phyloP scores from a whole-genome alignment of 305 asterid species.

The Plantago lanceolata region DNA sequence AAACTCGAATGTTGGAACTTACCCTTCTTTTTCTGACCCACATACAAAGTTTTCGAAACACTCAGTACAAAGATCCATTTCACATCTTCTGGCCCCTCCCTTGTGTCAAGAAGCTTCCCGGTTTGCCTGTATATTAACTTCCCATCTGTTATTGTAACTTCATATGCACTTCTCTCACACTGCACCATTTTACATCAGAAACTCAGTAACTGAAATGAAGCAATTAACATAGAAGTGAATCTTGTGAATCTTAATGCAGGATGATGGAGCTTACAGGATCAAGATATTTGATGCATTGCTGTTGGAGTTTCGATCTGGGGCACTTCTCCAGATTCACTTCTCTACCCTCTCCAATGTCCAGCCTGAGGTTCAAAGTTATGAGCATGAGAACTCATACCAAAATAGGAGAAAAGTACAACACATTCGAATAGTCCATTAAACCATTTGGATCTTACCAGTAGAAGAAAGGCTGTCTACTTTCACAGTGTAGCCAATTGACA shows the following conservation, averaged over 20 bases:
- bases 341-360: constrained; percentile 81
- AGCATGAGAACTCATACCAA: background rate
- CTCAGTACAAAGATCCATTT: constrained; percentile 89
- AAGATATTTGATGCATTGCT: constrained; percentile 82
- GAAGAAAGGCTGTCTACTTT: constrained; percentile 79
- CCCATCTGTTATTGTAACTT: constrained; percentile 53
- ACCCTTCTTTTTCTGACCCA: constrained; percentile 63
- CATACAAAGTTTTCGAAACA: constrained; percentile 16
- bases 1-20: constrained; percentile 60
- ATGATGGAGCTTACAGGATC: constrained; percentile 59
- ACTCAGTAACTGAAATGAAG: no score
- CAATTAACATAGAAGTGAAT: background rate
- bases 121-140: constrained; percentile 54
- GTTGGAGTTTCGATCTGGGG: constrained; percentile 60
- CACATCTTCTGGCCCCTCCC: constrained; percentile 50
- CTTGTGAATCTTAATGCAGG: background rate
- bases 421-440: background rate
- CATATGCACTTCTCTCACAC: constrained; percentile 63
- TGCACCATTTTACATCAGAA: constrained; percentile 22
- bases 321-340: constrained; percentile 76
- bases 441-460: constrained; percentile 53
- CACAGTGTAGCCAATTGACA: constrained; percentile 66
- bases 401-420: background rate
- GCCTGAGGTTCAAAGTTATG: constrained; percentile 34
- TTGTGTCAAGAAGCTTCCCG: constrained; percentile 56